Evolutionary conservation across 345 rosid genomes (phyloP).

Genomic region (Populus nigra): DNA sequence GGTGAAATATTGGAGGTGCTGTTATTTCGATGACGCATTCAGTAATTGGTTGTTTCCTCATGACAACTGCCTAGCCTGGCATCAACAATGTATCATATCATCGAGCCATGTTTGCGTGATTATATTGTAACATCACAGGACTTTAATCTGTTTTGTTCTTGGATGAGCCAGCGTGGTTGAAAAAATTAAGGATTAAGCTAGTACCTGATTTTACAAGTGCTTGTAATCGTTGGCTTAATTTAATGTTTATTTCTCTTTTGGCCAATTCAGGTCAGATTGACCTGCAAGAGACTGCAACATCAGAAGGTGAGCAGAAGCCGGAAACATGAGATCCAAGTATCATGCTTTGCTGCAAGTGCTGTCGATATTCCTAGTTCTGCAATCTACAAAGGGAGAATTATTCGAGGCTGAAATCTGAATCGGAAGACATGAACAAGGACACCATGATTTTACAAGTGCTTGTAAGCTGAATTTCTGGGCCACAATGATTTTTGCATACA

Average conservation of each 20-base stretch:
- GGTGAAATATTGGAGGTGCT: not conserved
- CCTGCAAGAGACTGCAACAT: constrained; percentile 50
- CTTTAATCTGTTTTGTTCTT: not conserved
- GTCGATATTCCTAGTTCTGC: constrained; percentile 2
- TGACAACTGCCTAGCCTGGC: not conserved
- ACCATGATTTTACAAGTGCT: constrained; percentile 9
- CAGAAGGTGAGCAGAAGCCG: constrained; percentile 50
- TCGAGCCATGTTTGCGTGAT: not conserved
- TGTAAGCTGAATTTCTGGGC: not conserved
- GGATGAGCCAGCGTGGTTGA: not conserved
- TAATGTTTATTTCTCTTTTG: not conserved
- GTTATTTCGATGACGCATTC: not conserved
- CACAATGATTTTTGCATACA: constrained; percentile 8
- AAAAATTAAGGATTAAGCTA: not conserved
- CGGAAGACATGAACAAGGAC: constrained; percentile 29
- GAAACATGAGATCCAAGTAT: constrained; percentile 35
- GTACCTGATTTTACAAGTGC: not conserved
- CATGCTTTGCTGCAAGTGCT: not conserved
- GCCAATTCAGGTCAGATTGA: constrained; percentile 61
- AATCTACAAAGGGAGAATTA: constrained; percentile 4
- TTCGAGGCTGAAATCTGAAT: constrained; percentile 12
- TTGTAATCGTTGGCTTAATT: not conserved
- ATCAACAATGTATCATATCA: not conserved
- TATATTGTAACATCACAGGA: not conserved
- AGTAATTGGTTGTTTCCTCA: not conserved